Percentiles rank a stretch among this genome's conserved stretches.
These are phyloP conservation scores for Acaromyces ingoldii DNA, from an alignment of 1,284 basidiomycete species.

Conservation along the genomic window DNA sequence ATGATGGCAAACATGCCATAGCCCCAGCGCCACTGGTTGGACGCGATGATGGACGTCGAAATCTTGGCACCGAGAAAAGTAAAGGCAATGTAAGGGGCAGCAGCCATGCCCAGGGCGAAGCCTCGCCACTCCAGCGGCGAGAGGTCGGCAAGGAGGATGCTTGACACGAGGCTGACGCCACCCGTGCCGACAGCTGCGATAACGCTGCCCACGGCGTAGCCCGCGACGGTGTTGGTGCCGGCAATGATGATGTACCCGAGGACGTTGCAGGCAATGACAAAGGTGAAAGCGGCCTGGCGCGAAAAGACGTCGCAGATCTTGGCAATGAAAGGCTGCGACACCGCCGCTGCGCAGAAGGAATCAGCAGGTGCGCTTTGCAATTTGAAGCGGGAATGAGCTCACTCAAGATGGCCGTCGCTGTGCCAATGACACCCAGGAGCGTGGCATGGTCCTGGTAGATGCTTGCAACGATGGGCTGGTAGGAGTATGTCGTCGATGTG, in stretches of 20 bases:
- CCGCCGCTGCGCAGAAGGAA: no score
- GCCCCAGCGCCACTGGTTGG: constrained; percentile 21
- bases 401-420: constrained; percentile 5
- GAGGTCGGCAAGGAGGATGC: constrained; percentile 40
- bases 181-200: constrained; percentile 19
- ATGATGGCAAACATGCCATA: constrained; percentile 20
- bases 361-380: no score
- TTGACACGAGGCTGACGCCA: constrained; percentile 25
- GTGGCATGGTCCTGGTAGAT: constrained; percentile 17
- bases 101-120: no score
- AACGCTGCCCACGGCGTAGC: constrained; percentile 14
- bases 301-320: constrained; percentile 12
- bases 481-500: constrained; percentile 11
- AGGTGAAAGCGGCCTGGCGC: constrained; percentile 4
- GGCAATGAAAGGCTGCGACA: constrained; percentile 12
- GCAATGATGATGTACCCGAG: constrained; percentile 2
- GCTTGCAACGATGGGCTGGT: constrained; percentile 21
- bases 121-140: constrained; percentile 24
- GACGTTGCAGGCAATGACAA: constrained; percentile 9
- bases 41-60: constrained; percentile 1
- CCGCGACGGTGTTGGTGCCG: neutral
- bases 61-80: constrained; percentile 13
- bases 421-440: constrained; percentile 20
- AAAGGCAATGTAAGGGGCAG: constrained; percentile 15
- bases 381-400: no score